Conservation (phyloP, 108 stramenopile genomes). For the Nitzschia sp. region DNA sequence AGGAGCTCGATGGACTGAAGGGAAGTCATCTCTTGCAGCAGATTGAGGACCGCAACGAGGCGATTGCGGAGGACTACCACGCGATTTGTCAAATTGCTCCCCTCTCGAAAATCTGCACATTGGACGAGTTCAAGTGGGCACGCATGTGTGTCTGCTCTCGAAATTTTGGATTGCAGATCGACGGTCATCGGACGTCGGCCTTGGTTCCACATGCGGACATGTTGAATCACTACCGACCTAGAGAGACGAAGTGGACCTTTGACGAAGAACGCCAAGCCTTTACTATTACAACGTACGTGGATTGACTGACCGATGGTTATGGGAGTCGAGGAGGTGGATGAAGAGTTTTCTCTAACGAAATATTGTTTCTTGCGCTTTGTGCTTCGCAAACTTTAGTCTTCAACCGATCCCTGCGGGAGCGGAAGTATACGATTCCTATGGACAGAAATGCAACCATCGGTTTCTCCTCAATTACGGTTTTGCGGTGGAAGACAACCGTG, state of each 20-base stretch:
- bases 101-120: constrained; percentile 68
- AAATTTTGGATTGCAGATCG: constrained; percentile 96
- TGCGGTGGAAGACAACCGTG: constrained; percentile 96
- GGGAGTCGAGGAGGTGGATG: background rate
- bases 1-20: constrained; percentile 80
- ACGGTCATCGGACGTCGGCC: constrained; percentile 93
- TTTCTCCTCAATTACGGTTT: constrained; percentile 99
- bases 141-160: constrained; percentile 97
- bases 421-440: constrained; percentile 99
- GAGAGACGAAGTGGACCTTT: constrained; percentile 99
- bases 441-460: constrained; percentile 99
- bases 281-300: constrained; percentile 89
- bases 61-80: constrained; percentile 93
- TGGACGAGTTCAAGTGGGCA: constrained; percentile 98
- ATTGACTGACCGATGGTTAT: background rate
- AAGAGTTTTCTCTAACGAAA: background rate
- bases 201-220: constrained; percentile 99
- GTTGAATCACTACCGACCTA: constrained; percentile 98
- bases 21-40: constrained; percentile 89
- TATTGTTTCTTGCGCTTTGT: background rate
- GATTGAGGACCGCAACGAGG: constrained; percentile 75
- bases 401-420: constrained; percentile 73
- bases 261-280: constrained; percentile 95
- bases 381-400: constrained; percentile 31
- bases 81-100: constrained; percentile 88